Percentiles rank a stretch among this genome's conserved stretches.
Conservation (phyloP, 1,284 basidiomycete species). For the Fereydounia khargensis region DNA sequence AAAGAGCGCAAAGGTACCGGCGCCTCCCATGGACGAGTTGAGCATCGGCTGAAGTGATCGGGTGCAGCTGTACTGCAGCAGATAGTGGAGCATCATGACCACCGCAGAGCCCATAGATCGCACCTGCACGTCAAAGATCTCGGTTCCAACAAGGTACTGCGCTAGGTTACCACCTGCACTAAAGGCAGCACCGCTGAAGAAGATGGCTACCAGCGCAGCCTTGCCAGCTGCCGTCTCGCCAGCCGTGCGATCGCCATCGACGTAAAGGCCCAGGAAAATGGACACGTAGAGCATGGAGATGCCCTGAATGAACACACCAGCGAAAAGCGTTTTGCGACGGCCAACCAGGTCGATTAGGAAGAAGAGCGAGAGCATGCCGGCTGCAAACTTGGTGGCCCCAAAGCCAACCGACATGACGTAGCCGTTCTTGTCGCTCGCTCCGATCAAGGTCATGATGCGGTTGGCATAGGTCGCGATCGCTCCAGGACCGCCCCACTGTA, state of each 20-base stretch:
- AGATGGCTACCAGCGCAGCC: constrained; percentile 23
- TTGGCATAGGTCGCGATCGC: constrained; percentile 34
- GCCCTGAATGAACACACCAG: constrained; percentile 20
- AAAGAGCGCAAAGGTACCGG: constrained; percentile 28
- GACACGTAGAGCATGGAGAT: constrained; percentile 29
- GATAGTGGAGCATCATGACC: constrained; percentile 30
- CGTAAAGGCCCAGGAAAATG: constrained; percentile 27
- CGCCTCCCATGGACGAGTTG: constrained; percentile 27
- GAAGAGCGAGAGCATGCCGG: constrained; percentile 30
- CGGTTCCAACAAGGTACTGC: constrained; percentile 32
- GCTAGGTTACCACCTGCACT: constrained; percentile 30
- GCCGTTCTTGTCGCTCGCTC: constrained; percentile 18
- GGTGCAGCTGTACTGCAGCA: constrained; percentile 28
- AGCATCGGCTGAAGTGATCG: constrained; percentile 29
- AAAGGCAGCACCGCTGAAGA: constrained; percentile 30
- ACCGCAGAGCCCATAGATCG: constrained; percentile 28
- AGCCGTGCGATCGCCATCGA: constrained; percentile 14
- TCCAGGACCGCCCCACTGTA: constrained; percentile 29
- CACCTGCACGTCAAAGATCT: constrained; percentile 29
- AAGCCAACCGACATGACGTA: constrained; percentile 34
- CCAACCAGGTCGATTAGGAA: constrained; percentile 34
- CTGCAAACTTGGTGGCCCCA: constrained; percentile 26
- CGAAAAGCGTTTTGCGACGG: constrained; percentile 28
- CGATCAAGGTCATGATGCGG: constrained; percentile 24
- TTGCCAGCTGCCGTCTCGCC: constrained; percentile 17